Evolutionary conservation across 176 grass and related monocot species (phyloP), one percentile per base, ranked within the genome.

Genomic region (Otatea glauca): DNA sequence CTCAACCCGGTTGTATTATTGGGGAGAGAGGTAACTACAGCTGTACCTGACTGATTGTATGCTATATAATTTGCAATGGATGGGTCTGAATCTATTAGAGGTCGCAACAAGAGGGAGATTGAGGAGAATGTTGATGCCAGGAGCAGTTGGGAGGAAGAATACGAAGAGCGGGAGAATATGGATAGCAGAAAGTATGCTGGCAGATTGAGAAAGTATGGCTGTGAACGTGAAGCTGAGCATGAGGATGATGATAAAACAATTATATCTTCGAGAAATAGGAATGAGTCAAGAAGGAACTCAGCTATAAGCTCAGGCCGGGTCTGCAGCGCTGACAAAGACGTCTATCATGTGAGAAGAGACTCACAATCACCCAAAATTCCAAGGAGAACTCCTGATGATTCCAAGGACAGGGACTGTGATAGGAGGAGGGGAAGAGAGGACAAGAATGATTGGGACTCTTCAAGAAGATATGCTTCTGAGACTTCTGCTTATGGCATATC

Each of bases 311-410:
- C 21, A 23, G 21, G 20, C 55, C 8, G 7, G 55, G 55, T 58
- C 21, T n/a, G 59, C 42, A 74, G 67, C 74, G 66, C 70, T 15
- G 88, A 87, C 0, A 77, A 89, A 50, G 75, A 78, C 18, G 34
- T 41, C 49, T 88, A 78, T 83, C 38, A 88, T 69, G 38, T 68
- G 39, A 88, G 5, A 86, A 90, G 39, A 60, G 92, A 91, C 15
- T 74, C 84, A 21, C 83, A 70, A 25, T 92, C 91, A 4, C 88
- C 88, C 11, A 93, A 92, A 76, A 81, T 84, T 78, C 79, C 83
- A 64, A 92, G 83, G 87, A 92, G 81, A 74, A 90, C 38, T 37
- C 76, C 80, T 85, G 92, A 91, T 77, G 86, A 85, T 21, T 89
- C 87, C 69, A 75, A 76, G 81, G 84, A 81, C 50, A 81, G 49